Evolutionary conservation across 352 stramenopile genomes (phyloP).

Genomic region (Phytophthora melonis): DNA sequence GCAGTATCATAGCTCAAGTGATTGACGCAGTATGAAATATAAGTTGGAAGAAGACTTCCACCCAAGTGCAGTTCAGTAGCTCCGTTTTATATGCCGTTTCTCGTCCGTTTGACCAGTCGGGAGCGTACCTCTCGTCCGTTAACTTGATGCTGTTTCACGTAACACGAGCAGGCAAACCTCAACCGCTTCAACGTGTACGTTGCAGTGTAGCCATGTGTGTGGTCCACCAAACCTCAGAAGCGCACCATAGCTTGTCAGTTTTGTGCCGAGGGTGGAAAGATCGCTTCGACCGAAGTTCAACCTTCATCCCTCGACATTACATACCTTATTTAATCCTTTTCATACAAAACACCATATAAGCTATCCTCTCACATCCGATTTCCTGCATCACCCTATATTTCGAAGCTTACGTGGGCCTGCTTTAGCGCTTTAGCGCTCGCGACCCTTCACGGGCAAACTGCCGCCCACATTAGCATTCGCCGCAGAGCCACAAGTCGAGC

Average conservation of each 20-base stretch:
- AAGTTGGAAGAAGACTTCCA: constrained; percentile 13
- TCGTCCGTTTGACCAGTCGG: background rate
- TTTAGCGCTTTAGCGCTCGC: constrained; percentile 13
- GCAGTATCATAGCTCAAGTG: constrained; percentile 6
- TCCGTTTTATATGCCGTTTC: constrained; percentile 2
- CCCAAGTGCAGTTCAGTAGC: background rate
- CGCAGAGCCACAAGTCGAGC: too few species aligned
- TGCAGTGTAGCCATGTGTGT: too few species aligned
- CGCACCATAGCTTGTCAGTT: background rate
- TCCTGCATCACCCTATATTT: constrained; percentile 17
- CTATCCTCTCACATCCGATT: background rate
- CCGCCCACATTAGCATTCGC: constrained; percentile 39
- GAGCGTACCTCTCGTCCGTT: constrained; percentile 1
- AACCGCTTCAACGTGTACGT: too few species aligned
- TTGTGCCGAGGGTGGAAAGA: background rate
- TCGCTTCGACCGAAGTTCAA: background rate
- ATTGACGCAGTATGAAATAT: constrained; percentile 6
- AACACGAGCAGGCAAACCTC: background rate
- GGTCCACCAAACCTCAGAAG: background rate
- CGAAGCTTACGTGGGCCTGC: constrained; percentile 10
- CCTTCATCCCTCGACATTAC: background rate
- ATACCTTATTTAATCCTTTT: background rate
- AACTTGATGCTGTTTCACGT: constrained; percentile 3
- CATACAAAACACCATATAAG: background rate
- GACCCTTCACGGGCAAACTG: constrained; percentile 35